phyloP scores from a whole-genome alignment of 2,329 filamentous ascomycete species.

The Ophiostoma novo-ulmi region DNA sequence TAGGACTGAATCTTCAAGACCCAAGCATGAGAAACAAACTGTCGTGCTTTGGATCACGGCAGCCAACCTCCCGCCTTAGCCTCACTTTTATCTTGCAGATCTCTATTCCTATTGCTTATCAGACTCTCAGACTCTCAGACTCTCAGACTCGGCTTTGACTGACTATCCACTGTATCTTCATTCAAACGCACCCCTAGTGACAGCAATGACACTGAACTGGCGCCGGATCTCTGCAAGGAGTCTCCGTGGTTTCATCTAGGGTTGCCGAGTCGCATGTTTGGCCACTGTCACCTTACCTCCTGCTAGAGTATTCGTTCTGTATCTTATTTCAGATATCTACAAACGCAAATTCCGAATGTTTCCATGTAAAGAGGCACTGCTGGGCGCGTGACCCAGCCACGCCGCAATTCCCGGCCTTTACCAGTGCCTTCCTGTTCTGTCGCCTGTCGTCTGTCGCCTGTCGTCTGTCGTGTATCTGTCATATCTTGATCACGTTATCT shows the following conservation, averaged over 20 bases:
- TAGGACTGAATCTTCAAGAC: background rate
- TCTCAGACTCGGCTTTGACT: background rate
- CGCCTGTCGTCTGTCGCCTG: background rate
- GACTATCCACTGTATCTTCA: background rate
- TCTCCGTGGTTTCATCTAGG: constrained; percentile 6
- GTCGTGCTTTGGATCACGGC: background rate
- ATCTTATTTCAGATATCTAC: too few species aligned
- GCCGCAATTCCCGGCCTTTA: background rate
- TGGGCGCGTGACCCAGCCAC: background rate
- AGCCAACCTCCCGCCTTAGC: background rate
- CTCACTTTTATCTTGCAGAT: background rate
- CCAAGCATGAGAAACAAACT: too few species aligned
- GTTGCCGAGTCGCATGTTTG: constrained; percentile 4
- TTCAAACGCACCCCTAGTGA: background rate
- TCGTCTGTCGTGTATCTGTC: background rate
- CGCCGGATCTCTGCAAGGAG: constrained; percentile 7
- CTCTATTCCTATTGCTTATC: background rate
- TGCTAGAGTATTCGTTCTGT: too few species aligned
- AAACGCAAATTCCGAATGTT: background rate
- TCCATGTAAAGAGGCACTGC: background rate
- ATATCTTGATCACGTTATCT: background rate
- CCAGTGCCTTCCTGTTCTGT: background rate
- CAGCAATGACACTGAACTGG: constrained; percentile 1
- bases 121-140: background rate
- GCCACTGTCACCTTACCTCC: background rate